Percentiles rank a stretch among this genome's conserved stretches.
Conservation (phyloP, 495 filamentous ascomycete species). For the Penicillium fimorum region DNA sequence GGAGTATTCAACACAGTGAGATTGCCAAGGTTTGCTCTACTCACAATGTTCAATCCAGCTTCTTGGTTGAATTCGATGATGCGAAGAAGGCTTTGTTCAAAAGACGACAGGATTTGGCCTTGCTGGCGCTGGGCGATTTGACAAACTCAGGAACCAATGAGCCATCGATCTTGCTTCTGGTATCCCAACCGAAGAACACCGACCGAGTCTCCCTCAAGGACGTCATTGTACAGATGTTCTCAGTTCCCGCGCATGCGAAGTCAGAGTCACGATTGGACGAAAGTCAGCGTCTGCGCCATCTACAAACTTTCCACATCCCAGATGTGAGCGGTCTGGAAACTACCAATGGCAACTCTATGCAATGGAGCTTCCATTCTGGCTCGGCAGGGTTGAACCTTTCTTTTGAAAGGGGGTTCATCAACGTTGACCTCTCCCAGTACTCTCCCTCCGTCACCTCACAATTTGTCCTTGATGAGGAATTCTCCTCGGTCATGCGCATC, state of each 20-base stretch:
- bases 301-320: conserved; percentile 40
- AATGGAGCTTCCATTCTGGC: conserved; percentile 47
- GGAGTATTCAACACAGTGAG: conserved; percentile 44
- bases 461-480: conserved; percentile 42
- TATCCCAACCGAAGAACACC: conserved; percentile 38
- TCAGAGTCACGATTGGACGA: conserved; percentile 19
- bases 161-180: conserved; percentile 41
- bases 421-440: conserved; percentile 48
- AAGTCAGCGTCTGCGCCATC: conserved; percentile 39
- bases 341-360: conserved; percentile 27
- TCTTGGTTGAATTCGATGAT: conserved; percentile 48
- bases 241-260: conserved; percentile 31
- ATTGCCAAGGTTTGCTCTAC: conserved; percentile 32
- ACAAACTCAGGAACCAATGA: conserved; percentile 27
- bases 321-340: conserved; percentile 26
- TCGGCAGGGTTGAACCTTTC: conserved; percentile 46
- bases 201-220: conserved; percentile 32
- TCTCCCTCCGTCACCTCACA: conserved; percentile 41
- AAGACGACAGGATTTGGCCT: conserved; percentile 42
- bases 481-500: conserved; percentile 47
- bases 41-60: conserved; percentile 38
- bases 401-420: conserved; percentile 44
- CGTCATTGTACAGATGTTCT: conserved; percentile 45
- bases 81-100: conserved; percentile 44
- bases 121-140: conserved; percentile 38